A percentile compares a stretch with the other conserved stretches of the same genome.
Conservation (phyloP, 768 basidiomycete species). For the Royoungia palumana region DNA sequence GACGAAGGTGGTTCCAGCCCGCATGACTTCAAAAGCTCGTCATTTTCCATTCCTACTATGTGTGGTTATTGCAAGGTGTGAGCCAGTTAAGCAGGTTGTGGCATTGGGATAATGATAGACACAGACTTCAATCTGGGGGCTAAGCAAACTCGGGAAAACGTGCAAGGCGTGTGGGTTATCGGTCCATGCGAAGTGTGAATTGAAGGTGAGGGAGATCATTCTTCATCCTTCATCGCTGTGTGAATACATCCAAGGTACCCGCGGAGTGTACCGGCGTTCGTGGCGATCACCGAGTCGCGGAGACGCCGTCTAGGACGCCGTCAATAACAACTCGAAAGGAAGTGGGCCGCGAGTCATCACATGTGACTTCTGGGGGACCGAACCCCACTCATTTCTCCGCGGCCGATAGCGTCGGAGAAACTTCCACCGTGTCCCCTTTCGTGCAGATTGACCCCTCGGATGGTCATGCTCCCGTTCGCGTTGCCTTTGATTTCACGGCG, state of each 20-base stretch:
- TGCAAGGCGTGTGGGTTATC: slow-evolving; percentile 75
- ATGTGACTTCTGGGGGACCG: slow-evolving; percentile 4
- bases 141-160: slow-evolving; percentile 84
- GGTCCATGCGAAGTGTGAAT: slow-evolving; percentile 81
- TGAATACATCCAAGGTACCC: slow-evolving; percentile 50
- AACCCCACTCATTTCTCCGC: slow-evolving; percentile 5
- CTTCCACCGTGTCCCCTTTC: slow-evolving; percentile 58
- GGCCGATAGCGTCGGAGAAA: slow-evolving; percentile 9
- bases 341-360: slow-evolving; percentile 20
- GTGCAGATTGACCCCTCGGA: slow-evolving; percentile 40
- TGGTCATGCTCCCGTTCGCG: slow-evolving; percentile 49
- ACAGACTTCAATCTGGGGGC: slow-evolving; percentile 82
- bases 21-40: slow-evolving; percentile 80
- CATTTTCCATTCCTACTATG: slow-evolving; percentile 81
- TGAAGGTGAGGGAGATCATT: slow-evolving; percentile 53
- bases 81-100: not conserved
- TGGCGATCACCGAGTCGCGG: slow-evolving; percentile 24
- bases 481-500: slow-evolving; percentile 72
- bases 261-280: slow-evolving; percentile 55
- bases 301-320: slow-evolving; percentile 30
- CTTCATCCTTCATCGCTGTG: slow-evolving; percentile 3
- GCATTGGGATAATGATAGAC: slow-evolving; percentile 3
- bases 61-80: slow-evolving; percentile 80
- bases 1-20: slow-evolving; percentile 70
- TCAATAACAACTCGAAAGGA: slow-evolving; percentile 34